A percentile compares a stretch with the other conserved stretches of the same genome.
These are phyloP conservation scores for Eucalyptus grandis DNA, from an alignment of 345 rosid genomes.

Conservation along the genomic window DNA sequence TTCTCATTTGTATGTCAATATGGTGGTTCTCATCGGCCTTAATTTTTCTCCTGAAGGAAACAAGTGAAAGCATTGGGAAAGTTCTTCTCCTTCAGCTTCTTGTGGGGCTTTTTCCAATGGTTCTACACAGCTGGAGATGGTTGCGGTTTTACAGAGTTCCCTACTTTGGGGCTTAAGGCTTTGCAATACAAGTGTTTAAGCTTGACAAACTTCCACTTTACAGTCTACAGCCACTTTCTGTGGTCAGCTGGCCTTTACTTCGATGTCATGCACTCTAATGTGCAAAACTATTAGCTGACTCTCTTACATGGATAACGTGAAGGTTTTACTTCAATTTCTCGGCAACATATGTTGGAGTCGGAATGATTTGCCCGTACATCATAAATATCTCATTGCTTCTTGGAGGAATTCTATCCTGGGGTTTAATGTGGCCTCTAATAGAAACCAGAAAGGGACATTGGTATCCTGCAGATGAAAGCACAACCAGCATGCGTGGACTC, in stretches of 20 bases:
- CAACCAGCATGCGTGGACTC: conserved; percentile 1
- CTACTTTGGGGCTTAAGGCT: conserved; percentile 3
- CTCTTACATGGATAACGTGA: not conserved
- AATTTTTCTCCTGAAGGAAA: not conserved
- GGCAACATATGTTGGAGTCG: conserved; percentile 1
- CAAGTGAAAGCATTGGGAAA: conserved; percentile 6
- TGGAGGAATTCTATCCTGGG: conserved; percentile 8
- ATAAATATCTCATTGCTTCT: conserved; percentile 2
- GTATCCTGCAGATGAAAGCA: not conserved
- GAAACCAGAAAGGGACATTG: not conserved
- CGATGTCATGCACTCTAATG: not conserved
- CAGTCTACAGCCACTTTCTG: not conserved
- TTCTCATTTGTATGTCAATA: not conserved
- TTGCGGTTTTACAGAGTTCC: not conserved
- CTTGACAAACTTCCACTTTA: not conserved
- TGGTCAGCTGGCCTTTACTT: not conserved
- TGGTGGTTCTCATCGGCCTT: not conserved
- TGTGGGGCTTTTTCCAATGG: conserved; percentile 13
- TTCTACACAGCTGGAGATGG: conserved; percentile 5
- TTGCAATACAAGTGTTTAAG: not conserved
- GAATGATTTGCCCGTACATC: conserved; percentile 9
- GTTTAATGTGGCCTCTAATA: conserved; percentile 9
- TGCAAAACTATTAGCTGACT: not conserved
- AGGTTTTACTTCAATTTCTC: conserved; percentile 11
- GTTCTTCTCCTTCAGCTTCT: conserved; percentile 8